phyloP scores from a whole-genome alignment of 768 basidiomycete genomes.

The Leccinum ochraceum region DNA sequence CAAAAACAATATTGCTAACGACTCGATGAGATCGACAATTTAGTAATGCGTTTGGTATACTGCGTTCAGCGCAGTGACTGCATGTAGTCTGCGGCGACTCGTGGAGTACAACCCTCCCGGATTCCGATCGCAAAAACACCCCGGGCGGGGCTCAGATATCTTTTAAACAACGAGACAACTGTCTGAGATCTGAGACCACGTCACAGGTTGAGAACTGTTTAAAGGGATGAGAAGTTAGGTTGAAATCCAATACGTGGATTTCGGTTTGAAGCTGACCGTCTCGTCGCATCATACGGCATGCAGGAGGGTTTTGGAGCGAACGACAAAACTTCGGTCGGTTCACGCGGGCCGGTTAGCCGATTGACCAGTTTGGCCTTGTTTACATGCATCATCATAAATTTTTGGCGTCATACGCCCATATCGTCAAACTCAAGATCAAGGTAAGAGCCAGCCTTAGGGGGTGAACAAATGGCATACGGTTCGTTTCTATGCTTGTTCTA shows the following conservation, averaged over 20 bases:
- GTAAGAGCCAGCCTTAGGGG: conserved; percentile 15
- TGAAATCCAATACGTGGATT: neutral
- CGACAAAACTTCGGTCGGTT: neutral
- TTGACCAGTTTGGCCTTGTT: conserved; percentile 15
- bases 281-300: no score
- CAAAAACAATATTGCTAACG: no score
- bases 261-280: neutral
- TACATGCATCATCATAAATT: conserved; percentile 13
- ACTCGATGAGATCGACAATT: neutral
- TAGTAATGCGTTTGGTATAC: no score
- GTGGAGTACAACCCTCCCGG: no score
- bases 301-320: no score
- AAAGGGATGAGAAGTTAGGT: no score
- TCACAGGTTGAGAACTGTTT: no score
- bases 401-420: conserved; percentile 8
- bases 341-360: neutral
- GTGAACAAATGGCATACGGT: conserved; percentile 40
- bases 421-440: conserved; percentile 13
- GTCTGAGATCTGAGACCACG: neutral
- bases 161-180: neutral
- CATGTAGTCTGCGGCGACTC: conserved; percentile 39
- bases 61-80: conserved; percentile 30
- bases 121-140: no score
- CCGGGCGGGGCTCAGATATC: no score
- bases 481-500: neutral